Evolutionary conservation across 495 filamentous ascomycete genomes (phyloP).

Genomic region (Penicillium soppii): DNA sequence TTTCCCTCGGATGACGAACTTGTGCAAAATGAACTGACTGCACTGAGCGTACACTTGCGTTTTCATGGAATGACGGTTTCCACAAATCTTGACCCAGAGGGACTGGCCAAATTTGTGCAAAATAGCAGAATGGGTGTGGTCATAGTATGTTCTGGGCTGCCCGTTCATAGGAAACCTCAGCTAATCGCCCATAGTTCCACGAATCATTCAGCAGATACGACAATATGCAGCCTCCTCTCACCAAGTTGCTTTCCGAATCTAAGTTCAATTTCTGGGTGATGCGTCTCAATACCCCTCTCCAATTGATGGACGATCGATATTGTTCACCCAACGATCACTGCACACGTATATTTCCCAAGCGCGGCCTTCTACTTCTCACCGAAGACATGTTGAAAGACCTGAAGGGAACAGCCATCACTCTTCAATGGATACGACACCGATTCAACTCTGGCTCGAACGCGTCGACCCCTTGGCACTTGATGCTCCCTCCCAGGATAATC

Average conservation of each 20-base stretch:
- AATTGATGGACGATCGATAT: slow-evolving; percentile 8
- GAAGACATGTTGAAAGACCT: slow-evolving; percentile 60
- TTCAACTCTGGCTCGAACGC: slow-evolving; percentile 12
- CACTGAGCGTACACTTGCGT: slow-evolving; percentile 30
- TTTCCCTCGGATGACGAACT: slow-evolving; percentile 26
- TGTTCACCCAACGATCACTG: slow-evolving; percentile 22
- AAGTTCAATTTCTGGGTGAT: slow-evolving; percentile 38
- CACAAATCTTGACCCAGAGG: slow-evolving; percentile 27
- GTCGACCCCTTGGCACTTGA: slow-evolving; percentile 30
- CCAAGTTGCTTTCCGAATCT: slow-evolving; percentile 21
- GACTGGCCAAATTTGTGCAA: slow-evolving; percentile 41
- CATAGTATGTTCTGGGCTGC: slow-evolving; percentile 32
- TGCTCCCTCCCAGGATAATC: slow-evolving; percentile 41
- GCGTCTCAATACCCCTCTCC: slow-evolving; percentile 28
- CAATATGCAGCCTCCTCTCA: slow-evolving; percentile 21
- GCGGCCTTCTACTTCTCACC: slow-evolving; percentile 59
- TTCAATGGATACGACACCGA: slow-evolving; percentile 55
- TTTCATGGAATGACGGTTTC: slow-evolving; percentile 28
- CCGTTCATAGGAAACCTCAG: background rate
- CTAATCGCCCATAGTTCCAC: slow-evolving; percentile 38
- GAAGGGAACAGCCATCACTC: slow-evolving; percentile 45
- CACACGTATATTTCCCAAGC: slow-evolving; percentile 56
- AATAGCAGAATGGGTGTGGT: slow-evolving; percentile 34
- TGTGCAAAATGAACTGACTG: slow-evolving; percentile 20
- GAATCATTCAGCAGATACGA: slow-evolving; percentile 32